phyloP scores from a whole-genome alignment of 176 grass and related monocot genomes.

The Alopecurus myosuroides region DNA sequence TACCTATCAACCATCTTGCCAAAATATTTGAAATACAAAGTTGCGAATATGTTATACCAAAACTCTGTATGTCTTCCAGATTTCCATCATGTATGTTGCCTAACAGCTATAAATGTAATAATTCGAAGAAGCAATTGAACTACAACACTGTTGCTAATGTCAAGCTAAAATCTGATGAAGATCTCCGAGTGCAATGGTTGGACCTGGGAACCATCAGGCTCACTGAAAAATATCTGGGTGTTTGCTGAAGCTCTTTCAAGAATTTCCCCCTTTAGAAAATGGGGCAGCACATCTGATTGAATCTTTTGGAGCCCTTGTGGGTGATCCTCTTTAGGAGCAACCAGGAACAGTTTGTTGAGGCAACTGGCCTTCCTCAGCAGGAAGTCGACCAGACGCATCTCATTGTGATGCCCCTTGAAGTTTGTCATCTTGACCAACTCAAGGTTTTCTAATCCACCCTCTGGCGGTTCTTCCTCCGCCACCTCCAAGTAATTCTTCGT shows the following conservation, averaged over 20 bases:
- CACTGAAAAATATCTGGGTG: slow-evolving; percentile 50
- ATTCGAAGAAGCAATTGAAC: slow-evolving; percentile 21
- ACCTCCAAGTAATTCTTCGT: slow-evolving; percentile 61
- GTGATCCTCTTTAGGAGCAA: slow-evolving; percentile 55
- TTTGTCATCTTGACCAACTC: slow-evolving; percentile 67
- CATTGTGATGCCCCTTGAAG: slow-evolving; percentile 82
- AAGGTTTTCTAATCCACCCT: slow-evolving; percentile 69
- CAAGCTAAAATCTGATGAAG: slow-evolving; percentile 73
- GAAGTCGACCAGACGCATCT: slow-evolving; percentile 62
- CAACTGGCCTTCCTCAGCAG: slow-evolving; percentile 49
- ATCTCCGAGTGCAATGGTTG: slow-evolving; percentile 69
- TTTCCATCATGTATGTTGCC: slow-evolving; percentile 29
- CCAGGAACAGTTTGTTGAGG: slow-evolving; percentile 55
- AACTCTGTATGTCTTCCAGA: slow-evolving; percentile 28
- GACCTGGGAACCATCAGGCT: slow-evolving; percentile 36
- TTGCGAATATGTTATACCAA: slow-evolving; percentile 25
- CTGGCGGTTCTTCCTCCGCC: slow-evolving; percentile 58
- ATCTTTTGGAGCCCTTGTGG: slow-evolving; percentile 38
- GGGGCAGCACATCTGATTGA: slow-evolving; percentile 29
- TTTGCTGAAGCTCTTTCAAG: slow-evolving; percentile 51
- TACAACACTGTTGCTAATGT: slow-evolving; percentile 30
- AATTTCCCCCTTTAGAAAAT: slow-evolving; percentile 32
- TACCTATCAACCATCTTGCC: slow-evolving; percentile 15
- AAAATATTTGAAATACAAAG: slow-evolving; percentile 22
- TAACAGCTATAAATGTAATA: slow-evolving; percentile 31